Percentiles rank a stretch among this genome's conserved stretches.
These are phyloP conservation scores for Phytopythium aichiense DNA, from an alignment of 352 stramenopile genomes.

Conservation along the genomic window DNA sequence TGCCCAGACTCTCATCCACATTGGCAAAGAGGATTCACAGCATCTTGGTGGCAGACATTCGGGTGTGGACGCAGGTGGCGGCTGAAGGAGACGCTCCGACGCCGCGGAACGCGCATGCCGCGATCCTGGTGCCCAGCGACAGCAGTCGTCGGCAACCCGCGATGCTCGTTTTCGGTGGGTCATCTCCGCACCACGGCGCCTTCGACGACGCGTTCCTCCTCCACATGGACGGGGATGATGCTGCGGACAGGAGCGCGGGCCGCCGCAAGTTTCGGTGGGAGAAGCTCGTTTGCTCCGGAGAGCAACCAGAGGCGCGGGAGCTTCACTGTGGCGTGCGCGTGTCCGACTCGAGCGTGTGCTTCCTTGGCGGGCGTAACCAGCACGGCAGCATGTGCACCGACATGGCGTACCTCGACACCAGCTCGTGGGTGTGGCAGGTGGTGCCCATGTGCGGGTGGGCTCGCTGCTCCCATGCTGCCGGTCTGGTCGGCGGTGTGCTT, in stretches of 20 bases:
- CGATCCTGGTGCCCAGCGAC: constrained; percentile 24
- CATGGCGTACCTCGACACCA: constrained; percentile 39
- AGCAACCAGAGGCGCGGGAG: constrained; percentile 40
- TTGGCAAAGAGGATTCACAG: background rate
- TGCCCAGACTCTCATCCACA: background rate
- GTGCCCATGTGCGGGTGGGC: constrained; percentile 55
- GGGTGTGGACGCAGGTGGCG: constrained; percentile 23
- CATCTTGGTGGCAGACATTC: constrained; percentile 7
- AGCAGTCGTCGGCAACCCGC: background rate
- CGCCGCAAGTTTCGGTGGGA: constrained; percentile 21
- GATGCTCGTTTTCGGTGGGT: constrained; percentile 62
- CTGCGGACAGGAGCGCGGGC: background rate
- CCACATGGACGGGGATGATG: constrained; percentile 2
- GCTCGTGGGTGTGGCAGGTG: constrained; percentile 43
- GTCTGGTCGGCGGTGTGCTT: constrained; percentile 18
- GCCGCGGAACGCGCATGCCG: constrained; percentile 54
- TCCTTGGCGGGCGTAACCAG: constrained; percentile 43
- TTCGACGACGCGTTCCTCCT: constrained; percentile 60
- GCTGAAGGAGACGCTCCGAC: constrained; percentile 33
- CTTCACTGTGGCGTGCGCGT: constrained; percentile 32
- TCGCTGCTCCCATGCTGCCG: constrained; percentile 40
- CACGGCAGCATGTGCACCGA: constrained; percentile 55
- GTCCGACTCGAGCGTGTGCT: constrained; percentile 25
- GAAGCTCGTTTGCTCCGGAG: constrained; percentile 15
- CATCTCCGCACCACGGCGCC: constrained; percentile 44